A percentile compares a stretch with the other conserved stretches of the same genome.
phyloP scores from a whole-genome alignment of 768 basidiomycete genomes.

The Russula sp. region DNA sequence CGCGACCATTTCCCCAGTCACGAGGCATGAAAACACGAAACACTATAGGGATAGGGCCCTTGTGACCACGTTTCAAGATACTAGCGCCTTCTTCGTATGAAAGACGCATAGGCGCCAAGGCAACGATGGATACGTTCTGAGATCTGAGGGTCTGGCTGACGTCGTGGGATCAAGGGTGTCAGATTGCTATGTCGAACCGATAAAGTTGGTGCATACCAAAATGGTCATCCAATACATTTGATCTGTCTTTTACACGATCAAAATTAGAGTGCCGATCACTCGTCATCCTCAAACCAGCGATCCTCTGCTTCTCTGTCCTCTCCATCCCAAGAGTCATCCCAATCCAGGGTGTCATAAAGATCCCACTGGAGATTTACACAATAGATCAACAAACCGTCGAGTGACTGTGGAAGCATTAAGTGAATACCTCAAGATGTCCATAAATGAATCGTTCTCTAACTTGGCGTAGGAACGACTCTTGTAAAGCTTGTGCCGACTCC shows the following conservation, averaged over 20 bases:
- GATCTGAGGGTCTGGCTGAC: not conserved
- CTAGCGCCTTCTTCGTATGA: not conserved
- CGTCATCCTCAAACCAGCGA: slow-evolving; percentile 71
- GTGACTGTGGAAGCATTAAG: not conserved
- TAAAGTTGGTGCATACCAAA: not conserved
- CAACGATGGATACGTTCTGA: slow-evolving; percentile 7
- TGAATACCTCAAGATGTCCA: slow-evolving; percentile 65
- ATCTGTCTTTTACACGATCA: not conserved
- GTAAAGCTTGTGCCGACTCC: slow-evolving; percentile 44
- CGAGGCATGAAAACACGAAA: not conserved
- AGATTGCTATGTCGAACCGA: slow-evolving; percentile 13
- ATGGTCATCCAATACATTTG: not conserved
- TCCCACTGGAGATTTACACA: slow-evolving; percentile 46
- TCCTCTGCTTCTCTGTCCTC: slow-evolving; percentile 64
- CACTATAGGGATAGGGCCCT: not conserved
- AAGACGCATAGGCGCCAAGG: not conserved
- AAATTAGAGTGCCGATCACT: slow-evolving; percentile 31
- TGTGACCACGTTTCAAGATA: not conserved
- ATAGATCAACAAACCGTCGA: slow-evolving; percentile 4
- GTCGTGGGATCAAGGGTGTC: not conserved
- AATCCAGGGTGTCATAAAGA: slow-evolving; percentile 70
- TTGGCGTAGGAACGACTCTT: slow-evolving; percentile 50
- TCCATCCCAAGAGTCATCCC: slow-evolving; percentile 66
- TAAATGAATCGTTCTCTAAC: slow-evolving; percentile 74
- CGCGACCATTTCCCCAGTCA: not conserved